These are phyloP conservation scores for Chaetomium olivaceum DNA, from an alignment of 2,329 filamentous ascomycete genomes.

Conservation along the genomic window DNA sequence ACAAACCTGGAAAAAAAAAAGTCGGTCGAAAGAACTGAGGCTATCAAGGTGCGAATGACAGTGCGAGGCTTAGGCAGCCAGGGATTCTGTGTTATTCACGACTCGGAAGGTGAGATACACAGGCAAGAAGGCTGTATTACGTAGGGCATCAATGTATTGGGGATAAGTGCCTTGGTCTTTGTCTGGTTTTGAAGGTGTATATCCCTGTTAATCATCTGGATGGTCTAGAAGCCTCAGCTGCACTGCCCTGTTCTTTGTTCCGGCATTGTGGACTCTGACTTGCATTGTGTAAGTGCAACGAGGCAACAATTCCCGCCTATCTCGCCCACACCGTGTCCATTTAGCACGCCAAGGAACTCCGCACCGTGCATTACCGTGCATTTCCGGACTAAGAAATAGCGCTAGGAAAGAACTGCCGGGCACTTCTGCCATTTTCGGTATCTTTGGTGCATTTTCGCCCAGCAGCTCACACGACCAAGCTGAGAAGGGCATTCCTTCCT, in stretches of 20 bases:
- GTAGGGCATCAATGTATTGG: neutral
- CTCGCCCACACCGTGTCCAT: neutral
- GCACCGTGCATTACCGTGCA: neutral
- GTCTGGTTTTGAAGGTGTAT: neutral
- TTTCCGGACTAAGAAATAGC: neutral
- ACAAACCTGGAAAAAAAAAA: neutral
- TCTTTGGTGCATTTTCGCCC: neutral
- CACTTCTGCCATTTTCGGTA: neutral
- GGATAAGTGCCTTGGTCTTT: neutral
- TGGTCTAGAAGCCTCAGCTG: neutral
- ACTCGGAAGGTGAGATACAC: neutral
- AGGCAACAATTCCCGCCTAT: neutral
- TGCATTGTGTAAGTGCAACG: neutral
- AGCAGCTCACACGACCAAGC: neutral
- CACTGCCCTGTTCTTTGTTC: neutral
- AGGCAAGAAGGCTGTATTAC: neutral
- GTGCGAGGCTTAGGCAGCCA: slow-evolving; percentile 11
- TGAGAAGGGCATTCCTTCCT: neutral
- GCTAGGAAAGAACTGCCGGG: neutral
- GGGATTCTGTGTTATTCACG: neutral
- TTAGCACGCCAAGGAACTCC: neutral
- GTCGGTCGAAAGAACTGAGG: slow-evolving; percentile 4
- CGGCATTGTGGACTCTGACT: neutral
- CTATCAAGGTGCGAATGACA: slow-evolving; percentile 4
- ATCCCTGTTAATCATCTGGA: neutral